phyloP scores from a whole-genome alignment of 352 stramenopile species.

The Phytophthora hybrid region DNA sequence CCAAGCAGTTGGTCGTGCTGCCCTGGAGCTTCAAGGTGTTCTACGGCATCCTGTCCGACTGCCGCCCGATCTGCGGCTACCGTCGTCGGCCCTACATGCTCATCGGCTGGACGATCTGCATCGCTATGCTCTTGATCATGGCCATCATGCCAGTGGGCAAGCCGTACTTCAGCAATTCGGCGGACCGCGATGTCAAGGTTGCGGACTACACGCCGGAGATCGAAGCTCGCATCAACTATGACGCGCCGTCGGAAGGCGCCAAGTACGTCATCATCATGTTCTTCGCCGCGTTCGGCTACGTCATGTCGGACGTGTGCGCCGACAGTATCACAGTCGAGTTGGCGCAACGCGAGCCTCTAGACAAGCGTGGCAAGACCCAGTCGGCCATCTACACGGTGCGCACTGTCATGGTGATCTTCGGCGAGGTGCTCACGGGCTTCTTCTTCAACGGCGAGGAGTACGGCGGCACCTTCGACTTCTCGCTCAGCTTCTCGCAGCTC shows the following conservation, averaged over 20 bases:
- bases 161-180: slow-evolving; percentile 50
- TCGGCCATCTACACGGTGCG: slow-evolving; percentile 48
- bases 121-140: slow-evolving; percentile 37
- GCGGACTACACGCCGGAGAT: slow-evolving; percentile 37
- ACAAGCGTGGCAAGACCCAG: slow-evolving; percentile 46
- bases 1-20: slow-evolving; percentile 50
- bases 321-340: slow-evolving; percentile 57
- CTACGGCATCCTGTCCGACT: slow-evolving; percentile 56
- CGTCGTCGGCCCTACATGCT: slow-evolving; percentile 38
- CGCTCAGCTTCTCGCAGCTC: slow-evolving; percentile 41
- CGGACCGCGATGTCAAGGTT: background rate
- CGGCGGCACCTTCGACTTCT: slow-evolving; percentile 53
- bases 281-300: slow-evolving; percentile 62
- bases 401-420: slow-evolving; percentile 39
- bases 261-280: slow-evolving; percentile 59
- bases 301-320: slow-evolving; percentile 63
- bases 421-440: slow-evolving; percentile 46
- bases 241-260: slow-evolving; percentile 19
- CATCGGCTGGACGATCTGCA: slow-evolving; percentile 52
- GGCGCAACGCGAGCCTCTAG: slow-evolving; percentile 44
- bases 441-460: slow-evolving; percentile 57
- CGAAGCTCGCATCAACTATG: slow-evolving; percentile 31
- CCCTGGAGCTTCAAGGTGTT: slow-evolving; percentile 79
- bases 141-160: slow-evolving; percentile 24
- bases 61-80: slow-evolving; percentile 59